Conservation (phyloP, 176 grass and related monocot species). For the Dendrocalamus sinicus region DNA sequence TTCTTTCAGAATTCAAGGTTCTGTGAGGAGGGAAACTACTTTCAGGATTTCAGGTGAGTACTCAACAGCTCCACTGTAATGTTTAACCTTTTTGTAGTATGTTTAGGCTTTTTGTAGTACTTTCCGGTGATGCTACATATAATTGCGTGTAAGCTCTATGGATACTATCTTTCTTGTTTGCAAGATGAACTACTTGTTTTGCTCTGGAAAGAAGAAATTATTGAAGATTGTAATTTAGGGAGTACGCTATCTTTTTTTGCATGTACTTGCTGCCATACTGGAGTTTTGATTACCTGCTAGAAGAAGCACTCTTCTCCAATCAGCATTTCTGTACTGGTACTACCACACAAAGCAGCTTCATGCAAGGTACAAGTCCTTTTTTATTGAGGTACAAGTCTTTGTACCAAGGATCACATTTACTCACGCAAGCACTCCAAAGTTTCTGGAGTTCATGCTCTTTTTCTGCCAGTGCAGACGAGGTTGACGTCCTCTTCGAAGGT, state of each 20-base stretch:
- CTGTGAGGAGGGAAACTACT: not conserved
- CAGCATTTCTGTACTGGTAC: not conserved
- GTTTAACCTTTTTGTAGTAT: not conserved
- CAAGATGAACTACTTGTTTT: not conserved
- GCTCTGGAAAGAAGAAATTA: not conserved
- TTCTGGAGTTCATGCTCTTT: not conserved
- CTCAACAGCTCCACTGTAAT: not conserved
- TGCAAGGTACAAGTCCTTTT: constrained; percentile 13
- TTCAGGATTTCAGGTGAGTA: constrained; percentile 31
- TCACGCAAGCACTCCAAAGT: not conserved
- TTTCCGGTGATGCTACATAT: not conserved
- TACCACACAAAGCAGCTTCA: not conserved
- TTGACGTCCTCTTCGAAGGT: not conserved
- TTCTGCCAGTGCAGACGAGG: constrained; percentile 28
- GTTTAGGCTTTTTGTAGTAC: not conserved
- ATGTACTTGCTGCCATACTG: constrained; percentile 3
- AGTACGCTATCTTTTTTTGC: not conserved
- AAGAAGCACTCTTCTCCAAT: not conserved
- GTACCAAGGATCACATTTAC: not conserved
- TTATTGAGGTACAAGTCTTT: not conserved
- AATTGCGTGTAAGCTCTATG: not conserved
- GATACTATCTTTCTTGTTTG: constrained; percentile 3
- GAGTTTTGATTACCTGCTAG: not conserved
- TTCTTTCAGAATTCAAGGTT: not conserved
- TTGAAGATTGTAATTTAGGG: not conserved